Percentiles rank a stretch among this genome's conserved stretches.
Conservation (phyloP, 2,329 filamentous ascomycete species). For the Lecanosticta acicola region DNA sequence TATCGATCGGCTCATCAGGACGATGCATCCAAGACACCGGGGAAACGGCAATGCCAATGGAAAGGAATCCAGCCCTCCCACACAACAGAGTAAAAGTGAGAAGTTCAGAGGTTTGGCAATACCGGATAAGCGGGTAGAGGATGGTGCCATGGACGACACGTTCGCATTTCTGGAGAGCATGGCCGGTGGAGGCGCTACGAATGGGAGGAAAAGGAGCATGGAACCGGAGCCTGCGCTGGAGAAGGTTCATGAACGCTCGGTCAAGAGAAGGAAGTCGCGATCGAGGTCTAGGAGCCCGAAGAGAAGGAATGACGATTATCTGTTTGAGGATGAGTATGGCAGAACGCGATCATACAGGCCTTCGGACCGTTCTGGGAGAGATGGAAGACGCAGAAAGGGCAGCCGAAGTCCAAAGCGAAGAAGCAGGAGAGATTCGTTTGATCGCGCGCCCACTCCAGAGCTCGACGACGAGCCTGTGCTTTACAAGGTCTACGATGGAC, state of each 20-base stretch:
- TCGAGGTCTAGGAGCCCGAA: slow-evolving; percentile 43
- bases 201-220: slow-evolving; percentile 54
- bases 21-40: slow-evolving; percentile 88
- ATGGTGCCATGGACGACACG: slow-evolving; percentile 74
- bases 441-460: slow-evolving; percentile 62
- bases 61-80: slow-evolving; percentile 33
- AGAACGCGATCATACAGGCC: slow-evolving; percentile 40
- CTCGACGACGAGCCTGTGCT: slow-evolving; percentile 75
- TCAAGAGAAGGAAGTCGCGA: slow-evolving; percentile 40
- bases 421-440: slow-evolving; percentile 54
- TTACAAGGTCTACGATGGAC: slow-evolving; percentile 84
- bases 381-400: slow-evolving; percentile 38
- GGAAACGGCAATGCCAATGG: slow-evolving; percentile 36
- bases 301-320: slow-evolving; percentile 43
- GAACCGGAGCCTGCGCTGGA: slow-evolving; percentile 50
- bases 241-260: slow-evolving; percentile 32
- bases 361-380: slow-evolving; percentile 38
- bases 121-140: slow-evolving; percentile 62
- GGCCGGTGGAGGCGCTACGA: slow-evolving; percentile 59
- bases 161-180: slow-evolving; percentile 85
- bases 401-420: slow-evolving; percentile 30
- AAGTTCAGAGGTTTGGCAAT: slow-evolving; percentile 88
- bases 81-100: slow-evolving; percentile 62
- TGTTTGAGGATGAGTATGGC: slow-evolving; percentile 57
- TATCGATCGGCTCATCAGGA: slow-evolving; percentile 79